phyloP scores from a whole-genome alignment of 2,329 filamentous ascomycete species.

The Botrytis galanthina region DNA sequence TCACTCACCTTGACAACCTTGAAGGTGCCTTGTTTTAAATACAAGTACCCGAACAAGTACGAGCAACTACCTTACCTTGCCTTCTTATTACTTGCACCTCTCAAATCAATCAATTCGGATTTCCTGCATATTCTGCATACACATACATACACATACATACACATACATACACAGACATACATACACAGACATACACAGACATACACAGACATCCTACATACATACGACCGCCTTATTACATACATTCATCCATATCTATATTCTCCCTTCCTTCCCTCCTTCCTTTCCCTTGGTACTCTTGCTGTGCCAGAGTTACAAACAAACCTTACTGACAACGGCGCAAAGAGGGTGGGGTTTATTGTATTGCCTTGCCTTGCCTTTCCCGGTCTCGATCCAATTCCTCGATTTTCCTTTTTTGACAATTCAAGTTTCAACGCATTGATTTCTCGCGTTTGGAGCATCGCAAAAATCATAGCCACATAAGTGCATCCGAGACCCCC shows the following conservation, averaged over 20 bases:
- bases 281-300: background rate
- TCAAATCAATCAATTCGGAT: background rate
- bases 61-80: background rate
- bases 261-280: background rate
- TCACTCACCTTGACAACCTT: background rate
- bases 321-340: background rate
- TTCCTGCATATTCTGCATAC: background rate
- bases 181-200: too few species aligned
- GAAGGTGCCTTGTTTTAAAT: background rate
- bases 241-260: background rate
- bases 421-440: constrained; percentile 22
- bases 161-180: too few species aligned
- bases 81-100: background rate
- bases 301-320: background rate
- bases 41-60: background rate
- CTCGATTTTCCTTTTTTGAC: constrained; percentile 14
- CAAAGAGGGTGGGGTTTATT: background rate
- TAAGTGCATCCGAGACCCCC: constrained; percentile 19
- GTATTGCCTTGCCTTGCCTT: constrained; percentile 5
- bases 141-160: background rate
- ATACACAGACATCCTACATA: too few species aligned
- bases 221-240: too few species aligned
- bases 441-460: constrained; percentile 19
- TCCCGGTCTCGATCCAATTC: constrained; percentile 14
- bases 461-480: constrained; percentile 15